These are phyloP conservation scores for Neophaeococcomyces aloes DNA, from an alignment of 2,329 filamentous ascomycete genomes.

Conservation along the genomic window DNA sequence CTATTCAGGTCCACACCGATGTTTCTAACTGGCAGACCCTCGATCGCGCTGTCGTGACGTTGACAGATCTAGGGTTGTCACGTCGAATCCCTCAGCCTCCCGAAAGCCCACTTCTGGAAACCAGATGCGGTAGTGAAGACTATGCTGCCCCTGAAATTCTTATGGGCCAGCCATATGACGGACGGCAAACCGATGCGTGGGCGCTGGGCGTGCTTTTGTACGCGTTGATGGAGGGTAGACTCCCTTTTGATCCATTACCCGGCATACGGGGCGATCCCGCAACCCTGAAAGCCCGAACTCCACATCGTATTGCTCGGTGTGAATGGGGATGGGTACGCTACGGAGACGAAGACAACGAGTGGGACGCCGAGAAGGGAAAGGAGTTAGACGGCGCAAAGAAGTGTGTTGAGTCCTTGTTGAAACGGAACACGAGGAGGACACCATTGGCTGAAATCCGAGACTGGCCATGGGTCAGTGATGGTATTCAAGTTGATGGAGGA, in stretches of 20 bases:
- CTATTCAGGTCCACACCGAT: slow-evolving; percentile 55
- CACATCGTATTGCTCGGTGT: slow-evolving; percentile 86
- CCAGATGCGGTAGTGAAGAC: slow-evolving; percentile 89
- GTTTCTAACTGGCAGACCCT: slow-evolving; percentile 61
- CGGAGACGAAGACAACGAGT: slow-evolving; percentile 73
- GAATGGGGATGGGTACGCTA: slow-evolving; percentile 94
- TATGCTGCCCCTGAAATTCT: slow-evolving; percentile 95
- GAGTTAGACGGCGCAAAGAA: slow-evolving; percentile 65
- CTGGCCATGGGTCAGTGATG: slow-evolving; percentile 64
- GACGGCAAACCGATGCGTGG: slow-evolving; percentile 86
- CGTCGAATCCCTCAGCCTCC: slow-evolving; percentile 62
- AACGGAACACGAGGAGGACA: slow-evolving; percentile 70
- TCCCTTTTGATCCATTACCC: slow-evolving; percentile 86
- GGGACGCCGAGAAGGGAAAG: slow-evolving; percentile 58
- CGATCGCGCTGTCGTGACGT: slow-evolving; percentile 70
- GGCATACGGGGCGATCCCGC: slow-evolving; percentile 61
- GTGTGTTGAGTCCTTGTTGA: slow-evolving; percentile 74
- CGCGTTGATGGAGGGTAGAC: slow-evolving; percentile 78
- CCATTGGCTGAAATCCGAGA: slow-evolving; percentile 61
- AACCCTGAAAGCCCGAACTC: slow-evolving; percentile 68
- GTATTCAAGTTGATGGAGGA: slow-evolving; percentile 56
- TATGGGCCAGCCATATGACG: slow-evolving; percentile 89
- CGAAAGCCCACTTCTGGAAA: slow-evolving; percentile 79
- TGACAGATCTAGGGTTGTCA: slow-evolving; percentile 86
- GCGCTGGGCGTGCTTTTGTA: slow-evolving; percentile 88